Evolutionary conservation across 768 basidiomycete species (phyloP), one percentile per base, ranked within the genome.

Genomic region (Termitomyces sp.): DNA sequence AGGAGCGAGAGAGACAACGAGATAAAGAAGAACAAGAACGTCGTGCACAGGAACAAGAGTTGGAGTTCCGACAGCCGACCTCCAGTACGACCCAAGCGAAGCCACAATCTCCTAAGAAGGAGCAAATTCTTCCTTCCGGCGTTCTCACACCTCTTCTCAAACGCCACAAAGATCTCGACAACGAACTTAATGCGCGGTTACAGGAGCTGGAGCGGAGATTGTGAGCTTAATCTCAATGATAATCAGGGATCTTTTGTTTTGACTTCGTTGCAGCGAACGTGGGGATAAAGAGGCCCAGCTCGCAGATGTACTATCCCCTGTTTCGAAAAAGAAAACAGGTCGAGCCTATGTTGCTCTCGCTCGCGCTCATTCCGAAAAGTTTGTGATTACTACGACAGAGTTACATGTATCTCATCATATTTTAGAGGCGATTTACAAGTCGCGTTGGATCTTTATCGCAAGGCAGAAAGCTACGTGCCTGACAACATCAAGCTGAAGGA

Each of bases 281-380:
- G 79, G 80, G 6, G 81, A 75, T 62, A 81, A 83, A 66, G 87
- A 88, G 53, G 68, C 75, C 4, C 79, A 83, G 50, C 75, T 84
- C 17, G 83, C 81, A 7, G 81, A 83, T 62, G 80, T 78, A 5
- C 71, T 90, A 50, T 89, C 87, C 5, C 88, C 88, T 1, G 78
- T 81, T 21, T 87, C 88, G 11, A 84, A 82, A 69, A 91, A 91
- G 78, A 89, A 88, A 72, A 86, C 86, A 0, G 91, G 90, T 2
- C 77, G 87, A 17, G 89, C 90, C 1, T 91, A 91, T 64, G 87
- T 92, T n/a, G 83, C 87, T 23, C 81, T 91, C 26, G 91, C 91
- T 14, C 80, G 91, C 19, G 80, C 86, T 19, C 84, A 88, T 70
- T 89, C 89, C 2, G 86, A 91, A 68, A 88, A 88, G 91, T 91